Evolutionary conservation across 163 green algal species (phyloP).

Genomic region (Volvox carteri): DNA sequence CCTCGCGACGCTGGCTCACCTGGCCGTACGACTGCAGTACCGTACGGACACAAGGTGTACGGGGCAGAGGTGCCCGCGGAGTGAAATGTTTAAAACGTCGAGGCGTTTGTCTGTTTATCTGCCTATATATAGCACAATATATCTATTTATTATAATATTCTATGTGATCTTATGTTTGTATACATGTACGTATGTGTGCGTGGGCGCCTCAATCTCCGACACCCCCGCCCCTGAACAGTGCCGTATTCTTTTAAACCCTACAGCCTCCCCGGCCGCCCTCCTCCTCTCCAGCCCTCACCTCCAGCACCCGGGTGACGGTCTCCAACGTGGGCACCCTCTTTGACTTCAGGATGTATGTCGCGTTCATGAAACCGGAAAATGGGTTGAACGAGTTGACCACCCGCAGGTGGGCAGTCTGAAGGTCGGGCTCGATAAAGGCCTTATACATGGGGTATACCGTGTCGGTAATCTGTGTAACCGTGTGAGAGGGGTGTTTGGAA

Average conservation of each 20-base stretch:
- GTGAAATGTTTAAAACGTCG: too few species aligned
- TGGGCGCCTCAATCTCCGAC: too few species aligned
- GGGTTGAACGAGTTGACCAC: conserved; percentile 99
- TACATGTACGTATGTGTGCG: neutral
- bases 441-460: conserved; percentile 99
- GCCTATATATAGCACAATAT: too few species aligned
- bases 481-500: neutral
- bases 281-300: conserved; percentile 58
- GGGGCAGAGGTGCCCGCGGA: too few species aligned
- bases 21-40: neutral
- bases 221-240: too few species aligned
- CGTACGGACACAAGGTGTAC: too few species aligned
- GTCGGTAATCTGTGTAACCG: conserved; percentile 81
- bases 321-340: conserved; percentile 66
- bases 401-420: conserved; percentile 91
- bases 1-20: conserved; percentile 37
- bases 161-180: too few species aligned
- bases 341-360: conserved; percentile 97
- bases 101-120: too few species aligned
- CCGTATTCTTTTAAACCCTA: too few species aligned
- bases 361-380: conserved; percentile 96
- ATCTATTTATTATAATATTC: too few species aligned
- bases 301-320: conserved; percentile 62
- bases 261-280: too few species aligned
- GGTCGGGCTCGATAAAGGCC: conserved; percentile 98